phyloP scores from a whole-genome alignment of 495 filamentous ascomycete species.

The Hyaloscypha hepaticicola region DNA sequence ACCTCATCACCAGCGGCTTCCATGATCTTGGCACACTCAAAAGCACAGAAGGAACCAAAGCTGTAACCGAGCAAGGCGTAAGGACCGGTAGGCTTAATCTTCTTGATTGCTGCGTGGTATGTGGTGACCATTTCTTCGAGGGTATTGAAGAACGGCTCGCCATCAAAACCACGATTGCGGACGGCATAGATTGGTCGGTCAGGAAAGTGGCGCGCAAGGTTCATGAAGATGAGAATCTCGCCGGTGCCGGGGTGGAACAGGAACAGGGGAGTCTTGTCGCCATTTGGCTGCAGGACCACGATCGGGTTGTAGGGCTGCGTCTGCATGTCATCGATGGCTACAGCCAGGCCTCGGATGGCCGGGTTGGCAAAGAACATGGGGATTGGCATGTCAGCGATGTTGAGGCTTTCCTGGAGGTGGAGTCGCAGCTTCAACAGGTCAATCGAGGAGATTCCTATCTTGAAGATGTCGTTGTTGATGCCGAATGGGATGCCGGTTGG shows the following conservation, averaged over 20 bases:
- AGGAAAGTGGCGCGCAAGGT: conserved; percentile 43
- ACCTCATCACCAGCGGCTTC: conserved; percentile 35
- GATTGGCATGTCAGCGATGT: conserved; percentile 33
- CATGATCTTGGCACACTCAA: conserved; percentile 52
- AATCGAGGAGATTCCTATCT: conserved; percentile 46
- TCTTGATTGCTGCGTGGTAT: conserved; percentile 46
- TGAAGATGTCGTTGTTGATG: conserved; percentile 38
- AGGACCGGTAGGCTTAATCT: conserved; percentile 49
- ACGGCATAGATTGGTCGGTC: conserved; percentile 56
- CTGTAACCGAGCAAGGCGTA: conserved; percentile 59
- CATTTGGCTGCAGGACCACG: conserved; percentile 39
- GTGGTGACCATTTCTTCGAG: conserved; percentile 30
- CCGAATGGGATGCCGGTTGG: conserved; percentile 30
- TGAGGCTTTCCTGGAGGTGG: conserved; percentile 24
- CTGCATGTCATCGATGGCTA: conserved; percentile 26
- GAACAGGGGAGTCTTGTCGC: conserved; percentile 50
- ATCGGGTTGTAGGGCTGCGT: conserved; percentile 46
- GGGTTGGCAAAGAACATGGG: conserved; percentile 42
- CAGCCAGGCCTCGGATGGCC: conserved; percentile 38
- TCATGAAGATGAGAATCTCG: conserved; percentile 56
- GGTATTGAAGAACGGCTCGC: conserved; percentile 14
- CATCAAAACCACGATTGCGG: conserved; percentile 45
- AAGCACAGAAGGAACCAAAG: conserved; percentile 53
- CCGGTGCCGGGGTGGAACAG: conserved; percentile 58
- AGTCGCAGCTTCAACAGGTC: conserved; percentile 41